These are phyloP conservation scores for Pichia sp. DNA, from an alignment of 1,139 yeast genomes.

Conservation along the genomic window DNA sequence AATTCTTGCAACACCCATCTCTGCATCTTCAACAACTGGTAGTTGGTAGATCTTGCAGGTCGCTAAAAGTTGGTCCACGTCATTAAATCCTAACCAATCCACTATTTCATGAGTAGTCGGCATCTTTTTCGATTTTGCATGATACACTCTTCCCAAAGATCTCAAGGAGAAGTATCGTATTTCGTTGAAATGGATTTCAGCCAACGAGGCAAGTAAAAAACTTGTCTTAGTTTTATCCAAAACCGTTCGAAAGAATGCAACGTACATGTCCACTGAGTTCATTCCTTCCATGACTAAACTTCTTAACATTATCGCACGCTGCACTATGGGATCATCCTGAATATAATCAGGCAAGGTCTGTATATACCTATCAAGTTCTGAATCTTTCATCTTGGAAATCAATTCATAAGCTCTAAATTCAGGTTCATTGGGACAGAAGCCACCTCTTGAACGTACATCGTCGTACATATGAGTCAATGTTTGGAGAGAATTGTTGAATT, in stretches of 20 bases:
- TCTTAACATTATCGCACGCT: constrained; percentile 65
- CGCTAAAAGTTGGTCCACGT: constrained; percentile 40
- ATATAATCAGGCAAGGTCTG: constrained; percentile 61
- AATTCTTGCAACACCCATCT: constrained; percentile 34
- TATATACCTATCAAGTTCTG: constrained; percentile 73
- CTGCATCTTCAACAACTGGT: constrained; percentile 31
- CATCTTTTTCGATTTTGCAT: constrained; percentile 64
- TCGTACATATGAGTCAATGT: constrained; percentile 83
- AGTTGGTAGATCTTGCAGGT: constrained; percentile 65
- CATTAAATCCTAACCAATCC: constrained; percentile 60
- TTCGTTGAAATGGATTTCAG: constrained; percentile 78
- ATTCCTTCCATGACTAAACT: constrained; percentile 58
- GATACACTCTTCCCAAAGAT: constrained; percentile 61
- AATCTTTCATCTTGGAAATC: constrained; percentile 72
- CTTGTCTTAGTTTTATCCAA: constrained; percentile 46
- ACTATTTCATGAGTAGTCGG: constrained; percentile 39
- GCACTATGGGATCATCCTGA: constrained; percentile 51
- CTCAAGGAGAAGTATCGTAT: constrained; percentile 70
- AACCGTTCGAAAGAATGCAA: constrained; percentile 54
- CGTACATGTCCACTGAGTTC: constrained; percentile 59
- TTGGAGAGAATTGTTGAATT: constrained; percentile 84
- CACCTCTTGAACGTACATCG: constrained; percentile 67
- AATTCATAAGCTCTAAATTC: constrained; percentile 89
- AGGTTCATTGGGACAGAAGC: constrained; percentile 74
- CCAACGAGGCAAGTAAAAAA: constrained; percentile 61